A percentile compares a stretch with the other conserved stretches of the same genome.
phyloP scores from a whole-genome alignment of 805 yeast species.

The Saccharomyces paradoxus region DNA sequence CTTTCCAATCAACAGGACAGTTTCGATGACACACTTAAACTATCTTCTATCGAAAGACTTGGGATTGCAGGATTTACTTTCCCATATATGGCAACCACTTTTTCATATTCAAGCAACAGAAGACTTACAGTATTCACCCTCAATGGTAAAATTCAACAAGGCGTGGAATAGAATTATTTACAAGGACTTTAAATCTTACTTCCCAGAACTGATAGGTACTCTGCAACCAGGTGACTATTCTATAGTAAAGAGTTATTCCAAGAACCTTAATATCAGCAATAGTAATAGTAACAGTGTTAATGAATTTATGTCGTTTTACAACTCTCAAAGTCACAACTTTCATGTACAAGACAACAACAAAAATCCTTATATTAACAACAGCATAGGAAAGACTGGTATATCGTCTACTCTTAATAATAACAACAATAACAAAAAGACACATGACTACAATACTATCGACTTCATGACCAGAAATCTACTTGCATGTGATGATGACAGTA shows the following conservation, averaged over 20 bases:
- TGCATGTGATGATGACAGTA: constrained; percentile 10
- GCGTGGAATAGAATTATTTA: constrained; percentile 28
- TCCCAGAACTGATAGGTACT: constrained; percentile 24
- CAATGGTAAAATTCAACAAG: constrained; percentile 1
- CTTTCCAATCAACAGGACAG: constrained; percentile 23
- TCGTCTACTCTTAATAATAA: background rate
- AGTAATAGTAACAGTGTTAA: background rate
- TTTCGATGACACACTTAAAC: constrained; percentile 21
- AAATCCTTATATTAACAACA: background rate
- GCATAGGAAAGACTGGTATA: background rate
- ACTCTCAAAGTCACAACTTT: background rate
- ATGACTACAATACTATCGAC: background rate
- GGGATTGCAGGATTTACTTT: constrained; percentile 19
- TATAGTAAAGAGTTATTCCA: constrained; percentile 11
- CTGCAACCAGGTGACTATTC: constrained; percentile 22
- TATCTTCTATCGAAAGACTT: constrained; percentile 6
- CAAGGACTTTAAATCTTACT: constrained; percentile 19
- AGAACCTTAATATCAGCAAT: constrained; percentile 3
- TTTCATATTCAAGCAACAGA: constrained; percentile 2
- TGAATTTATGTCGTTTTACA: background rate
- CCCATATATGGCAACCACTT: constrained; percentile 16
- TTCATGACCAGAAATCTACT: constrained; percentile 4
- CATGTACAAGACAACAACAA: background rate
- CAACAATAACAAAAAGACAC: background rate
- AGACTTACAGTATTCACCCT: background rate